Percentiles rank a stretch among this genome's conserved stretches.
Conservation (phyloP, 139 green algal genomes). For the Mesotaenium endlicherianum region DNA sequence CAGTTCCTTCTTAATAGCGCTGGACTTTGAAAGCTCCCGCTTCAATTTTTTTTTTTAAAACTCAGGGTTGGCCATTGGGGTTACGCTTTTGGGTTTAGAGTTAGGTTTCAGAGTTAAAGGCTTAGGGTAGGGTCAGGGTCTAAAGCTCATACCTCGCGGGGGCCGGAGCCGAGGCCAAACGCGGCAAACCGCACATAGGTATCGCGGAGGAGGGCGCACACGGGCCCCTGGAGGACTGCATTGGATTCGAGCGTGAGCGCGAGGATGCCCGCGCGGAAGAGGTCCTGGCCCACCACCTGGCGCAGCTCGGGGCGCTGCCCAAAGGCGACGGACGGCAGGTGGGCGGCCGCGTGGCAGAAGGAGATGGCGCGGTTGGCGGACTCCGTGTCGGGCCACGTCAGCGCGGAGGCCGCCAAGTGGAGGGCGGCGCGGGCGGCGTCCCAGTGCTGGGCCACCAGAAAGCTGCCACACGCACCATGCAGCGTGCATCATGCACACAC, state of each 20-base stretch:
- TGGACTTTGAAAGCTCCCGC: too few relatives aligned
- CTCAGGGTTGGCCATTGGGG: too few relatives aligned
- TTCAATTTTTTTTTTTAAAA: too few relatives aligned
- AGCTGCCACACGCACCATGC: too few relatives aligned
- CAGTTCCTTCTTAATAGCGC: too few relatives aligned
- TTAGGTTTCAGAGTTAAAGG: too few relatives aligned
- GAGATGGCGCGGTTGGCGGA: slow-evolving; percentile 51
- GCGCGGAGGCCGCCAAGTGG: slow-evolving; percentile 58
- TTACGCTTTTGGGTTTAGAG: too few relatives aligned
- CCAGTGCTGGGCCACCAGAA: slow-evolving; percentile 17
- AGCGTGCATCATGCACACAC: too few relatives aligned
- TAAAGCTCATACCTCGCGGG: too few relatives aligned
- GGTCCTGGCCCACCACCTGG: slow-evolving; percentile 54
- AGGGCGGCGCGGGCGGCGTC: slow-evolving; percentile 56
- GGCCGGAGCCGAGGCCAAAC: not conserved
- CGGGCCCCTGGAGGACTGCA: slow-evolving; percentile 60
- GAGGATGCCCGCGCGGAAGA: slow-evolving; percentile 57
- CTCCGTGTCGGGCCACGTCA: slow-evolving; percentile 72
- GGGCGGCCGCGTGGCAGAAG: slow-evolving; percentile 60
- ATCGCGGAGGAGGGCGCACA: slow-evolving; percentile 63
- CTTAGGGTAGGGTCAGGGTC: too few relatives aligned
- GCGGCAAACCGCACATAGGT: slow-evolving; percentile 59
- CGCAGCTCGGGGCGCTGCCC: slow-evolving; percentile 23
- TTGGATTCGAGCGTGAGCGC: slow-evolving; percentile 46
- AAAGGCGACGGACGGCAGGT: slow-evolving; percentile 8